Evolutionary conservation across 2,329 filamentous ascomycete species (phyloP).

Genomic region (Hymenoscyphus fructigenus): DNA sequence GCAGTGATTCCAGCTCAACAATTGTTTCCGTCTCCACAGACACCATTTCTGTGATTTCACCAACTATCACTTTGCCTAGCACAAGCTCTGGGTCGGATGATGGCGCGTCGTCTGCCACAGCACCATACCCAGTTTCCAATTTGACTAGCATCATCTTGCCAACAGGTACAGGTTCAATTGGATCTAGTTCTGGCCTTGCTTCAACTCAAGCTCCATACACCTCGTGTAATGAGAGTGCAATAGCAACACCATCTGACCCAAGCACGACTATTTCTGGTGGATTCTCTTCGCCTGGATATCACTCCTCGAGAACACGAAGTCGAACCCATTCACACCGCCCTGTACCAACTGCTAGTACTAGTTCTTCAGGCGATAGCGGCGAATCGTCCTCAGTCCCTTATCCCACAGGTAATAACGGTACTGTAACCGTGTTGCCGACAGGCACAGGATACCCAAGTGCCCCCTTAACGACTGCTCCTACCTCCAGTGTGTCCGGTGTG

Average conservation of each 20-base stretch:
- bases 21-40: neutral
- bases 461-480: slow-evolving; percentile 12
- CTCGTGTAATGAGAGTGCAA: neutral
- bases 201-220: neutral
- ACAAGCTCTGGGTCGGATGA: neutral
- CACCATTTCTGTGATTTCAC: neutral
- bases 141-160: slow-evolving; percentile 11
- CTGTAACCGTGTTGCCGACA: slow-evolving; percentile 11
- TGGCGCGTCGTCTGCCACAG: slow-evolving; percentile 7
- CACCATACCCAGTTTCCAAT: slow-evolving; percentile 19
- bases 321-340: neutral
- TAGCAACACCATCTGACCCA: slow-evolving; percentile 4
- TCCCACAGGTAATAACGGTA: slow-evolving; percentile 1
- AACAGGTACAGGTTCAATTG: slow-evolving; percentile 8
- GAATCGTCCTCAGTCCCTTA: neutral
- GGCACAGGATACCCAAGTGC: slow-evolving; percentile 11
- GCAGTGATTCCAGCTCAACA: neutral
- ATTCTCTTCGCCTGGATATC: neutral
- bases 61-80: neutral
- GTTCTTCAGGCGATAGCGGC: neutral
- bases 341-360: neutral
- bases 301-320: slow-evolving; percentile 1
- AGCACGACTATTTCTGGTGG: slow-evolving; percentile 11
- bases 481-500: slow-evolving; percentile 14
- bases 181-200: neutral